Conservation (phyloP, 2,329 filamentous ascomycete genomes). For the Scortechinia acanthostroma region DNA sequence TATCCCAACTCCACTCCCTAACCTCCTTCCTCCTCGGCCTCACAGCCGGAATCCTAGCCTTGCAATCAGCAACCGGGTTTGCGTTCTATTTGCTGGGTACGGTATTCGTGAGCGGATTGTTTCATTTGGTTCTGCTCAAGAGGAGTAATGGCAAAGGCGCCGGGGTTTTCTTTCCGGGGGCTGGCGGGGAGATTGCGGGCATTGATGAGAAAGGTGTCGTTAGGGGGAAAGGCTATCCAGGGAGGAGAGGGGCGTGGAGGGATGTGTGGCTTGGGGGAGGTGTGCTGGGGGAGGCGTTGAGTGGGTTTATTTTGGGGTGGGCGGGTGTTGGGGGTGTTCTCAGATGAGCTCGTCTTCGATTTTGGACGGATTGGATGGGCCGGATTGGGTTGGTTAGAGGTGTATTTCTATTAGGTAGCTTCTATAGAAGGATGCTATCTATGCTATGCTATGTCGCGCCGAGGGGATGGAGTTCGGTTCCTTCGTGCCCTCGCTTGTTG, state of each 20-base stretch:
- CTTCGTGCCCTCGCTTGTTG: too few species aligned
- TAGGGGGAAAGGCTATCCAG: conserved; percentile 7
- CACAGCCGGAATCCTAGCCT: background rate
- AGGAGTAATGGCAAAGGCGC: background rate
- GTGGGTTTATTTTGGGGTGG: conserved; percentile 36
- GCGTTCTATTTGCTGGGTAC: background rate
- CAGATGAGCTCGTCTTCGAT: conserved; percentile 19
- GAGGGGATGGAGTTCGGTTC: too few species aligned
- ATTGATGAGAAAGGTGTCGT: conserved; percentile 9
- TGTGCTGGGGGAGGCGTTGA: conserved; percentile 32
- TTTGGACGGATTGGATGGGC: too few species aligned
- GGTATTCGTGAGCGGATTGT: background rate
- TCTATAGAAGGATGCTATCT: too few species aligned
- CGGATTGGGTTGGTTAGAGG: too few species aligned
- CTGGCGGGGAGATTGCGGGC: background rate
- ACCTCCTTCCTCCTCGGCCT: conserved; percentile 2
- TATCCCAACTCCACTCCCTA: background rate
- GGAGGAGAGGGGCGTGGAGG: conserved; percentile 29
- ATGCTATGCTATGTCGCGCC: too few species aligned
- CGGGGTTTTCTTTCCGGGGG: background rate
- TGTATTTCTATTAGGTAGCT: too few species aligned
- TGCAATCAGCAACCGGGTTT: background rate
- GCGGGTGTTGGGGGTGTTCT: conserved; percentile 34
- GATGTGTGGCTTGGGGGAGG: conserved; percentile 37
- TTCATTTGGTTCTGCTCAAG: background rate